Conservation (phyloP, 495 filamentous ascomycete species). For the Penicillium silybi region DNA sequence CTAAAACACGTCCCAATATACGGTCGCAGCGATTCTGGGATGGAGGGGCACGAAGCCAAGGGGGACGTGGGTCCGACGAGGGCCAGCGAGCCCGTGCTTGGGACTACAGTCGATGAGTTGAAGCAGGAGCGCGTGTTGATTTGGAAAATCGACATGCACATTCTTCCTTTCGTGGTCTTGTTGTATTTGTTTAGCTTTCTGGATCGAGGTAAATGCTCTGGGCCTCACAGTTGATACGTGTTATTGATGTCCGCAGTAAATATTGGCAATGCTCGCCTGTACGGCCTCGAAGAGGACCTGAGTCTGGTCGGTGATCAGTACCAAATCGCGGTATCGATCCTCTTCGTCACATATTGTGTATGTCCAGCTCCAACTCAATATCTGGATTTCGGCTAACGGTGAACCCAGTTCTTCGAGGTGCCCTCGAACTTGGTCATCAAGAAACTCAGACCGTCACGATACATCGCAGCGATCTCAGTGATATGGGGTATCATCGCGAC, state of each 20-base stretch:
- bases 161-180: constrained; percentile 58
- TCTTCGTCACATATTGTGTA: constrained; percentile 68
- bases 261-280: constrained; percentile 73
- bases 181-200: constrained; percentile 64
- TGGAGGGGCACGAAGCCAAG: constrained; percentile 6
- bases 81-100: constrained; percentile 2
- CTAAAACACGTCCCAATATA: background rate
- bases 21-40: background rate
- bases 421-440: constrained; percentile 74
- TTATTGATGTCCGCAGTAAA: constrained; percentile 51
- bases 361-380: constrained; percentile 8
- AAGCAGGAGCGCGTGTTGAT: constrained; percentile 44
- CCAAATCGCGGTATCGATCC: constrained; percentile 64
- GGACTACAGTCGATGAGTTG: constrained; percentile 31
- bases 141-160: constrained; percentile 54
- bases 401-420: constrained; percentile 37
- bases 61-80: constrained; percentile 9
- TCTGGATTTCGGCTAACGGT: background rate
- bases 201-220: constrained; percentile 45
- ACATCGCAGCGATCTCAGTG: constrained; percentile 59
- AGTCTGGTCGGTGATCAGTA: constrained; percentile 59
- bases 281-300: constrained; percentile 64
- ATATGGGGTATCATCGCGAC: constrained; percentile 70
- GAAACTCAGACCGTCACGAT: constrained; percentile 68
- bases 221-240: constrained; percentile 1